Evolutionary conservation across 306 rosid genomes (phyloP), one percentile per base, ranked within the genome.

Genomic region (Dicorynia guianensis): DNA sequence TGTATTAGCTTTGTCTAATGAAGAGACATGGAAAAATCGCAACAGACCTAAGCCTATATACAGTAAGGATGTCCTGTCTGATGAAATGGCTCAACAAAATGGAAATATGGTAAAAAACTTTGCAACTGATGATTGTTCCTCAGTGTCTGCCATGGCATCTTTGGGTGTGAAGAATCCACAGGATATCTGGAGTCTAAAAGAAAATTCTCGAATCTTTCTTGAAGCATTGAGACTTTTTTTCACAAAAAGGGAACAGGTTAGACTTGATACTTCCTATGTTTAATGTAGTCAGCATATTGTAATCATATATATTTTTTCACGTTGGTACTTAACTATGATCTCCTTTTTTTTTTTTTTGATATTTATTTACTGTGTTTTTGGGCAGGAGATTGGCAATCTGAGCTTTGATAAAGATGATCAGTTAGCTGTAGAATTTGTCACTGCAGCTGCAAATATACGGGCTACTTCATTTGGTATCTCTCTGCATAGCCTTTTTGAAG

Each of bases 381-480:
- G 59, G 75, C 88, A 96, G 99, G 99, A 89, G 52, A 75, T 96
- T 81, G 99, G 99, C 69, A 86, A 90, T 82, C 71, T 96, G 80
- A 80, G 87, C 77, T 96, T 96, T 89, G 99, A 92, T 79, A 96
- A 96, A 90, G 99, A 96, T 81, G 99, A 96, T 78, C 99, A 96
- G 76, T 85, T 96, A 72, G 98, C 99, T 33, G 99, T 96, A 35
- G 99, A 96, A 66, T 88, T 96, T 85, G 99, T 96, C 65, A 92
- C 99, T 71, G 93, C 98, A 55, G 96, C 99, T 76, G 99, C 99
- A 62, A 96, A 96, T 83, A 87, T 96, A 64, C 85, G 99, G 15
- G 99, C 99, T 61, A 80, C 88, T 71, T 93, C 98, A 76, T 96
- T 96, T 82, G 97, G 90, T 71, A 92, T 96, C 76, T 90, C 99